These are phyloP conservation scores for Lecanicillium sp. DNA, from an alignment of 2,329 filamentous ascomycete species.

Conservation along the genomic window DNA sequence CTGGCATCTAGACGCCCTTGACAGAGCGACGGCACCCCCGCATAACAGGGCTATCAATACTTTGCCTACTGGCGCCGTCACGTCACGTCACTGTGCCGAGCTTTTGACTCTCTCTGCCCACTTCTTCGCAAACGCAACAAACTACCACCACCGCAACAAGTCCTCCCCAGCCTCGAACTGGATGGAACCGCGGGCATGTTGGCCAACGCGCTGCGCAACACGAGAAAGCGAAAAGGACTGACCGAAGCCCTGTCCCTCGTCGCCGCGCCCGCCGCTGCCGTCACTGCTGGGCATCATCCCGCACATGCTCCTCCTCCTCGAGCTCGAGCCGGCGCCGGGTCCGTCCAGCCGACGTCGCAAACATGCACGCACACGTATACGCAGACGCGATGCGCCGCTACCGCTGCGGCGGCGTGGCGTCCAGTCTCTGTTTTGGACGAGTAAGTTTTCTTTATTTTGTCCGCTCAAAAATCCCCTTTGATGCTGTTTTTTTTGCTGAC, in stretches of 20 bases:
- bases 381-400: conserved; percentile 5
- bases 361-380: background rate
- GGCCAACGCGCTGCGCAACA: conserved; percentile 27
- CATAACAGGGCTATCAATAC: no score
- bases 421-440: conserved; percentile 58
- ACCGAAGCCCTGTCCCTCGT: conserved; percentile 1
- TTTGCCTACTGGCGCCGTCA: no score
- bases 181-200: conserved; percentile 23
- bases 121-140: no score
- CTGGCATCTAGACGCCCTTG: no score
- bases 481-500: conserved; percentile 1
- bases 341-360: conserved; percentile 5
- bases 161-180: background rate
- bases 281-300: no score
- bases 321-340: background rate
- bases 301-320: background rate
- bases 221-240: conserved; percentile 19
- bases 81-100: no score
- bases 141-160: background rate
- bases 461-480: no score
- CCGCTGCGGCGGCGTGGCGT: conserved; percentile 35
- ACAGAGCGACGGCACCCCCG: no score
- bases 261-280: background rate
- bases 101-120: no score
- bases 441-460: conserved; percentile 39